Conservation (phyloP, 331 rosid genomes). For the Phaseolus coccineus region DNA sequence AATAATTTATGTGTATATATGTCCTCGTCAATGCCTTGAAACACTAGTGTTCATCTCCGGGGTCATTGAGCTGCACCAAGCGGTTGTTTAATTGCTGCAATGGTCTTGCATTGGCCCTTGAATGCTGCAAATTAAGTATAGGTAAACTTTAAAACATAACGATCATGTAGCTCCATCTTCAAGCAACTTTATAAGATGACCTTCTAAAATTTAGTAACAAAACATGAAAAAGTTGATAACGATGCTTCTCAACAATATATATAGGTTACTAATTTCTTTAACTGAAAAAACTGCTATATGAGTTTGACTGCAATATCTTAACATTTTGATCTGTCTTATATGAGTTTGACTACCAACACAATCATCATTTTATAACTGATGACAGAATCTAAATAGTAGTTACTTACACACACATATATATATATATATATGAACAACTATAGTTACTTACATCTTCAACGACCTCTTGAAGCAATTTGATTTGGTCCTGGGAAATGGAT, state of each 20-base stretch:
- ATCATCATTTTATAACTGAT: not conserved
- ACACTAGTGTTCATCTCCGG: slow-evolving; percentile 23
- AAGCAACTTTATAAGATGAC: no score
- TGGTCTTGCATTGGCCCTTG: slow-evolving; percentile 70
- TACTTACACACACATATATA: no score
- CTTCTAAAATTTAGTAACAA: not conserved
- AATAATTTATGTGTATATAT: not conserved
- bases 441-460: slow-evolving; percentile 77
- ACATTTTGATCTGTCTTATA: not conserved
- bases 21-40: not conserved
- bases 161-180: no score
- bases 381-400: no score
- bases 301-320: not conserved
- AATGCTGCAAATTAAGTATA: slow-evolving; percentile 54
- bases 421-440: not conserved
- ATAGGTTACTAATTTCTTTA: no score
- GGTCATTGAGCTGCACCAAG: slow-evolving; percentile 46
- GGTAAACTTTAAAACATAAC: no score
- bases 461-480: slow-evolving; percentile 60
- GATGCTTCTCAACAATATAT: no score
- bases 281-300: no score
- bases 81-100: slow-evolving; percentile 58
- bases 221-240: not conserved
- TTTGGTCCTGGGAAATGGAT: slow-evolving; percentile 59
- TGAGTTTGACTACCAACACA: not conserved